Conservation (phyloP, 495 filamentous ascomycete species). For the Penicillium chermesinum region DNA sequence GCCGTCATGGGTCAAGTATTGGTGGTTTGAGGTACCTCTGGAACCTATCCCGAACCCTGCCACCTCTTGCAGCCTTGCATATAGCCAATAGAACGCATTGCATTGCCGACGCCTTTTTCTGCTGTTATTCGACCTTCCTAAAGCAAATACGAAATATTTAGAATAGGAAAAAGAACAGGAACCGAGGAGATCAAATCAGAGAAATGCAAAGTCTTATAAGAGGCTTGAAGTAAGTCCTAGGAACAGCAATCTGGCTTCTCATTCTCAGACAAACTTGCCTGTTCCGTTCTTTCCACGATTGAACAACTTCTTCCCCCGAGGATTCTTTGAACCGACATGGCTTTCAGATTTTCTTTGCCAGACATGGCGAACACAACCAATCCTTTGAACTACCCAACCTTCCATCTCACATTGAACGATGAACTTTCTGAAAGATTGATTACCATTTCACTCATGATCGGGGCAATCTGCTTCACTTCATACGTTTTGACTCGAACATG, state of each 20-base stretch:
- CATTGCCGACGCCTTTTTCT: background rate
- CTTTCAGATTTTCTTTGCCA: background rate
- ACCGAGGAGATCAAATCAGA: background rate
- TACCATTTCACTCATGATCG: background rate
- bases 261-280: no score
- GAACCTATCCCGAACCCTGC: background rate
- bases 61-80: background rate
- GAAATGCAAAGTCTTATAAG: background rate
- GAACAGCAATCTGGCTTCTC: no score
- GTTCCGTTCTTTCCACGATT: background rate
- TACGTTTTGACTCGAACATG: background rate
- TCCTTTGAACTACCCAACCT: background rate
- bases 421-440: background rate
- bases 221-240: no score
- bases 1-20: background rate
- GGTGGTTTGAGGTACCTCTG: background rate
- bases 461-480: background rate
- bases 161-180: background rate
- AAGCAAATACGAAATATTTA: background rate
- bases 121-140: background rate
- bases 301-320: background rate
- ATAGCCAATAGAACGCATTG: background rate
- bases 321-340: background rate
- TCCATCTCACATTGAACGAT: background rate
- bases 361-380: background rate